phyloP scores from a whole-genome alignment of 208 protist species.

The Phytomonas sp. region DNA sequence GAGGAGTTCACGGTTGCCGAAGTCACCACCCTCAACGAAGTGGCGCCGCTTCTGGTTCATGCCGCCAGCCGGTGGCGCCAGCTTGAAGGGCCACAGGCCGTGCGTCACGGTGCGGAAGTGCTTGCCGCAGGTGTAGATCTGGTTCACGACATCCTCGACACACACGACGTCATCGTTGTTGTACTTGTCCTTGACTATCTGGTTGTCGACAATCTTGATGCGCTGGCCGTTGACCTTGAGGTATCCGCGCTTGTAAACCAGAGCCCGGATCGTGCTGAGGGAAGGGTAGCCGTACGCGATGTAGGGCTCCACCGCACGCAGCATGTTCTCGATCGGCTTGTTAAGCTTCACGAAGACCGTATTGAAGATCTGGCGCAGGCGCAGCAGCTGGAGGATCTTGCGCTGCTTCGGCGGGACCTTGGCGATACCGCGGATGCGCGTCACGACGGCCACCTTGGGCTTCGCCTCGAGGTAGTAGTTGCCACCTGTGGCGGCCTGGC shows the following conservation, averaged over 20 bases:
- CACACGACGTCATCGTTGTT: slow-evolving; percentile 95
- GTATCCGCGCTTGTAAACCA: slow-evolving; percentile 99
- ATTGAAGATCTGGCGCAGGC: slow-evolving; percentile 99
- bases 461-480: slow-evolving; percentile 98
- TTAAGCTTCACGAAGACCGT: slow-evolving; percentile 99
- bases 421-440: slow-evolving; percentile 99
- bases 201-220: slow-evolving; percentile 95
- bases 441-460: slow-evolving; percentile 98
- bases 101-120: slow-evolving; percentile 97
- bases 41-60: slow-evolving; percentile 94
- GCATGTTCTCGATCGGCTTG: slow-evolving; percentile 99
- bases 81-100: slow-evolving; percentile 99
- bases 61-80: slow-evolving; percentile 93
- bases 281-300: slow-evolving; percentile 99
- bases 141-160: slow-evolving; percentile 99
- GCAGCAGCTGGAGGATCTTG: slow-evolving; percentile 99
- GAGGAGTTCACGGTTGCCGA: slow-evolving; percentile 98
- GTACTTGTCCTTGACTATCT: slow-evolving; percentile 94
- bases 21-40: slow-evolving; percentile 99
- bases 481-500: slow-evolving; percentile 87
- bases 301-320: slow-evolving; percentile 98
- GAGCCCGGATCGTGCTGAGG: slow-evolving; percentile 94
- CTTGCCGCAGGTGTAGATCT: slow-evolving; percentile 98
- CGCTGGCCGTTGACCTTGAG: slow-evolving; percentile 97
- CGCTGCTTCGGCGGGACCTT: slow-evolving; percentile 94